These are phyloP conservation scores for Fusarium guadeloupense DNA, from an alignment of 2,329 filamentous ascomycete species.

Conservation along the genomic window DNA sequence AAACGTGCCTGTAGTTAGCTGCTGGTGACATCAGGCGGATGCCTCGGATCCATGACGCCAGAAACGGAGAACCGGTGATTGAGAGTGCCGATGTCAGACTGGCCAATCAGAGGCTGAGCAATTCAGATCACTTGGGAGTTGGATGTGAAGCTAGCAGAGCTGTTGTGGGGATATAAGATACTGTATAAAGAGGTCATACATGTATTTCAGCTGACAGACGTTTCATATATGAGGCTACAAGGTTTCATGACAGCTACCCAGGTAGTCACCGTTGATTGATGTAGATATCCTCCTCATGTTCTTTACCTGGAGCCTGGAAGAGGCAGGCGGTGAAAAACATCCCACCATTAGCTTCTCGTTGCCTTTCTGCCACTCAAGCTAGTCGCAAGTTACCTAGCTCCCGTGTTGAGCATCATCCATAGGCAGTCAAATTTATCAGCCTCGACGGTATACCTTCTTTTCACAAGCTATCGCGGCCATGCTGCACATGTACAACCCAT, in stretches of 20 bases:
- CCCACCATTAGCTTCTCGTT: conserved; percentile 25
- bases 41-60: conserved; percentile 39
- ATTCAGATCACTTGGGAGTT: conserved; percentile 25
- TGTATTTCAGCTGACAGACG: conserved; percentile 13
- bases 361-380: conserved; percentile 27
- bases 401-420: conserved; percentile 30
- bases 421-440: conserved; percentile 16
- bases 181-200: conserved; percentile 7
- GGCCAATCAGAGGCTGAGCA: conserved; percentile 28
- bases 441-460: conserved; percentile 1
- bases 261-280: neutral
- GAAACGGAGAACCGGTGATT: conserved; percentile 23
- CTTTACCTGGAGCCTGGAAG: neutral
- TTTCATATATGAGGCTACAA: neutral
- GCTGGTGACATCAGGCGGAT: conserved; percentile 41
- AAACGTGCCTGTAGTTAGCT: conserved; percentile 21
- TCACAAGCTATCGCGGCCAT: conserved; percentile 22
- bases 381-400: conserved; percentile 7
- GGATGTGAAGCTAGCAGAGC: conserved; percentile 19
- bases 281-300: neutral
- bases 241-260: no score
- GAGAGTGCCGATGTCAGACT: conserved; percentile 11
- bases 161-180: conserved; percentile 5
- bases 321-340: conserved; percentile 38
- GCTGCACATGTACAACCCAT: neutral